Evolutionary conservation across 2,329 filamentous ascomycete species (phyloP), one percentile per base, ranked within the genome.

Genomic region (Neonectria magnoliae): DNA sequence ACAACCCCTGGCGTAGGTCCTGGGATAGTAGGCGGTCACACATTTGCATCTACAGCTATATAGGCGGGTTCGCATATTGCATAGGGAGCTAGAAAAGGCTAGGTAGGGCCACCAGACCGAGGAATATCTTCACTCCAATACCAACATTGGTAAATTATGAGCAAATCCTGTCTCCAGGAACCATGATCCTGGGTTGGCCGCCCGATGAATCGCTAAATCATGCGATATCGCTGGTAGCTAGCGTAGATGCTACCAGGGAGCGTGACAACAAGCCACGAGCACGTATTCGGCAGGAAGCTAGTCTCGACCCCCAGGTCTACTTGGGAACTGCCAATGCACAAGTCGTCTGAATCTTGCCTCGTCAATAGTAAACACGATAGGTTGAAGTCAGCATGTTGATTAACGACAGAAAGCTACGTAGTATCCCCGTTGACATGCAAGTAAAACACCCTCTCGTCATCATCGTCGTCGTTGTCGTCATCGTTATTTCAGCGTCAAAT

Each of bases 61-160:
- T 50, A 67, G 70, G 71, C 70, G 71, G 66, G 62, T 63, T 70
- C 47, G 64, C 59, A 69, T 71, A 62, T 61, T 72, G 64, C 69
- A 72, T 61, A 68, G 67, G 71, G 65, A 58, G 22, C 22, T 41
- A 51, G 27, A 51, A 51, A 51, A 51, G 48, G 48, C 29, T 42
- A 31, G 29, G 20, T 62, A 61, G 61, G 66, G 65, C 65, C 61
- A 57, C 47, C 59, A 56, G 64, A 67, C n/a, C 64, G 45, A 70
- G 53, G 63, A 73, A 64, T 70, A 74, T 74, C 72, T 74, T 74
- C 72, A 74, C 72, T 74, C 72, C 60, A 62, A 70, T 51, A 18
- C 56, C 44, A 63, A 33, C 20, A 54, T 48, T 58, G 50, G 41
- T 69, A 47, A 62, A 57, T 51, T 59, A 63, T 57, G 54, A 51